phyloP scores from a whole-genome alignment of 192 early-diverging fungal genomes.

The Paraglomus brasilianum region DNA sequence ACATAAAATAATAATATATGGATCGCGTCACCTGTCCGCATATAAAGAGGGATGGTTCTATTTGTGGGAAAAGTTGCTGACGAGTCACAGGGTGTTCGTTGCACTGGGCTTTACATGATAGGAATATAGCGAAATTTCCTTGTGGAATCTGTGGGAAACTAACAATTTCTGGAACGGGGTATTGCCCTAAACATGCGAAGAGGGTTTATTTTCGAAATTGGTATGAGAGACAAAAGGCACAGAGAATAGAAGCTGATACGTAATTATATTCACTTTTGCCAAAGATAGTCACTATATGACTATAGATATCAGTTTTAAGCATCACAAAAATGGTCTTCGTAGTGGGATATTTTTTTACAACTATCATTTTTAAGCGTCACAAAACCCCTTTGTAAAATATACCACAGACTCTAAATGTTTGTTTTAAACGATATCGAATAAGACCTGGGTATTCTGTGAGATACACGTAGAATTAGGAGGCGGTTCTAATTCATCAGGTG shows the following conservation, averaged over 20 bases:
- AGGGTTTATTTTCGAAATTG: conserved; percentile 3
- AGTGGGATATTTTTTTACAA: conserved; percentile 18
- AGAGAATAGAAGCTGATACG: too few species aligned
- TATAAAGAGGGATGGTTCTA: conserved; percentile 19
- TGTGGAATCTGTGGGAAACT: neutral
- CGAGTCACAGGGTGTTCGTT: neutral
- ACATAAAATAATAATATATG: neutral
- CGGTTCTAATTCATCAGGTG: conserved; percentile 11
- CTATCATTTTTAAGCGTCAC: conserved; percentile 16
- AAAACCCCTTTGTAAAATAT: conserved; percentile 1
- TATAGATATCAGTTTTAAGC: conserved; percentile 6
- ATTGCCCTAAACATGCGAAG: neutral
- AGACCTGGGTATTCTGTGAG: neutral
- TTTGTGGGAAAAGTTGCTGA: conserved; percentile 3
- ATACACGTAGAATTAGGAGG: neutral
- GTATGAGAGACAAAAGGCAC: too few species aligned
- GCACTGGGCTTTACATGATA: conserved; percentile 22
- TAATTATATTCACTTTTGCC: too few species aligned
- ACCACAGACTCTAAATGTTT: neutral
- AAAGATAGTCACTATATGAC: conserved; percentile 12
- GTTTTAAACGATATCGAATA: conserved; percentile 6
- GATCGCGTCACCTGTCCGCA: conserved; percentile 6
- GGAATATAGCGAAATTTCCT: neutral
- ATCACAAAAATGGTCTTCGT: conserved; percentile 21
- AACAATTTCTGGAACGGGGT: neutral